Percentiles rank a stretch among this genome's conserved stretches.
Evolutionary conservation across 2,329 filamentous ascomycete species (phyloP).

Genomic region (Monascus ruber): DNA sequence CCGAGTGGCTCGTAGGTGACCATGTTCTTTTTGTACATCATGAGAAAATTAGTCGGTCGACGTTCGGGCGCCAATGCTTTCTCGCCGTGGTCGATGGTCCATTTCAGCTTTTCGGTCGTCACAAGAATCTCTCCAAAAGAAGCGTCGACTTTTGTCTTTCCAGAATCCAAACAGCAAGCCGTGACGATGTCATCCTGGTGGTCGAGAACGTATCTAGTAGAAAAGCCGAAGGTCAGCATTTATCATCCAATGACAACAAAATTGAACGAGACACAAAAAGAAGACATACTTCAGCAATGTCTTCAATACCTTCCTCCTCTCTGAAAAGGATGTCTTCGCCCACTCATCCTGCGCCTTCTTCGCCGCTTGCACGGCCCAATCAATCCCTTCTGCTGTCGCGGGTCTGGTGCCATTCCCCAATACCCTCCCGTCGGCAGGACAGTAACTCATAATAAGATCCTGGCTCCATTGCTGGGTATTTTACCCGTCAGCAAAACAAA

Average conservation of each 20-base stretch:
- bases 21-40: conserved; percentile 89
- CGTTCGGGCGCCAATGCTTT: conserved; percentile 59
- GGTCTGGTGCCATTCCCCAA: conserved; percentile 59
- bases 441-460: conserved; percentile 37
- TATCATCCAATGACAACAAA: background rate
- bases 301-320: conserved; percentile 67
- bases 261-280: background rate
- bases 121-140: conserved; percentile 90
- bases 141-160: conserved; percentile 93
- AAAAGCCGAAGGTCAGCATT: background rate
- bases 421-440: conserved; percentile 76
- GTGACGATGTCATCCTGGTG: conserved; percentile 80
- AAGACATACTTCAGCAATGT: conserved; percentile 55
- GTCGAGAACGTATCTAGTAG: conserved; percentile 58
- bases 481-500: background rate
- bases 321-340: conserved; percentile 63
- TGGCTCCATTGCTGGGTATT: conserved; percentile 26
- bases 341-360: conserved; percentile 64
- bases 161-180: conserved; percentile 80
- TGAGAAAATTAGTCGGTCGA: conserved; percentile 78
- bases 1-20: conserved; percentile 87
- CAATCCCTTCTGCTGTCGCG: conserved; percentile 63
- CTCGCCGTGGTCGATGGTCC: conserved; percentile 88
- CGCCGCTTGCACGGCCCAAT: conserved; percentile 64
- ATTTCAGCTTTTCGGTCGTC: conserved; percentile 84